These are phyloP conservation scores for Setomelanomma holmii DNA, from an alignment of 2,329 filamentous ascomycete species.

Conservation along the genomic window DNA sequence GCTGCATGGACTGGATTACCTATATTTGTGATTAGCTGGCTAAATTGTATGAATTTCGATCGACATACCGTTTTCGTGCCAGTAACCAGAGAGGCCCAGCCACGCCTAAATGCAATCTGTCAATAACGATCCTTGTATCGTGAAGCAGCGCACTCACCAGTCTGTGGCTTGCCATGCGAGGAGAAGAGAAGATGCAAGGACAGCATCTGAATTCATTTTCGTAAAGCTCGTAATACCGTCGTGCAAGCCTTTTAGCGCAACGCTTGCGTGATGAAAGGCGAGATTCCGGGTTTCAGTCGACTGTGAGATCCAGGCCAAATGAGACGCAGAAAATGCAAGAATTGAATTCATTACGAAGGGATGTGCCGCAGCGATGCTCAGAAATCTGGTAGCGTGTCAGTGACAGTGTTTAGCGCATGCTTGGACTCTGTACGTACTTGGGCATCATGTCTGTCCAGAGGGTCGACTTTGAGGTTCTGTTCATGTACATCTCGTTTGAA, in stretches of 20 bases:
- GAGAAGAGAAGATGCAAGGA: slow-evolving; percentile 88
- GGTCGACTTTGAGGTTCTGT: slow-evolving; percentile 82
- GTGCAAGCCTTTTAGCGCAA: slow-evolving; percentile 85
- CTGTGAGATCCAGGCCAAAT: slow-evolving; percentile 87
- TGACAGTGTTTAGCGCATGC: too few relatives aligned
- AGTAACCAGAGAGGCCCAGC: slow-evolving; percentile 91
- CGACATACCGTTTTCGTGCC: slow-evolving; percentile 82
- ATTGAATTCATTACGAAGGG: slow-evolving; percentile 94
- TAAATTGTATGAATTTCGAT: not conserved
- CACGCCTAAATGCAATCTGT: slow-evolving; percentile 66
- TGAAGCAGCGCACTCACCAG: slow-evolving; percentile 69
- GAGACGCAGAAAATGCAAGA: slow-evolving; percentile 91
- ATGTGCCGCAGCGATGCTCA: slow-evolving; percentile 81
- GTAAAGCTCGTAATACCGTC: slow-evolving; percentile 87
- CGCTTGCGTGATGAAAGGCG: slow-evolving; percentile 85
- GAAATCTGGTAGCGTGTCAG: slow-evolving; percentile 65
- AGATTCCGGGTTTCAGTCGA: slow-evolving; percentile 86
- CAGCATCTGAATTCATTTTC: slow-evolving; percentile 84
- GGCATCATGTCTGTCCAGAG: slow-evolving; percentile 94
- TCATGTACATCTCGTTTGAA: slow-evolving; percentile 79
- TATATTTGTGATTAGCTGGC: slow-evolving; percentile 46
- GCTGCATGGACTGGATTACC: slow-evolving; percentile 90
- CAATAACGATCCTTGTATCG: slow-evolving; percentile 7
- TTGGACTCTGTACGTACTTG: slow-evolving; percentile 68
- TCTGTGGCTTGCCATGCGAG: slow-evolving; percentile 96